Conservation (phyloP, 2,329 filamentous ascomycete species). For the Aspergillus sergii region DNA sequence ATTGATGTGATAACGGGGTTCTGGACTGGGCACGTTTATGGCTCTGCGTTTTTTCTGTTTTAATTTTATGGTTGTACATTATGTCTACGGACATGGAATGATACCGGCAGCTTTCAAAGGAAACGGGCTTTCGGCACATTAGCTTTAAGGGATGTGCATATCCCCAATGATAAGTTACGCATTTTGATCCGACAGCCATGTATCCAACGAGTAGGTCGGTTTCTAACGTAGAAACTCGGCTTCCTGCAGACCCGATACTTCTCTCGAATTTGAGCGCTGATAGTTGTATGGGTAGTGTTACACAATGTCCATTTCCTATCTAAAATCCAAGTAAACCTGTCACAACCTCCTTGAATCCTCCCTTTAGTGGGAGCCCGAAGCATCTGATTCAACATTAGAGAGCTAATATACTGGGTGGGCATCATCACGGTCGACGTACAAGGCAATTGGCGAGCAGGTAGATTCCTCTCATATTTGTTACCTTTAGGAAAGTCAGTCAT, state of each 20-base stretch:
- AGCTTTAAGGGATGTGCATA: background rate
- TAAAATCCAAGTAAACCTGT: background rate
- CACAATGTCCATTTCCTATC: background rate
- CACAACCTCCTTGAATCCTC: background rate
- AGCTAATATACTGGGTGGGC: background rate
- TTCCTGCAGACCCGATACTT: background rate
- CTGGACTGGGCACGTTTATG: conserved; percentile 62
- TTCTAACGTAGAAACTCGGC: background rate
- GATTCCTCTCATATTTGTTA: conserved; percentile 94
- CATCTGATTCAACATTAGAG: conserved; percentile 17
- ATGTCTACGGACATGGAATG: conserved; percentile 58
- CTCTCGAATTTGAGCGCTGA: background rate
- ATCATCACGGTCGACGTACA: conserved; percentile 60
- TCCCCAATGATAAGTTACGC: conserved; percentile 5
- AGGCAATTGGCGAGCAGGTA: conserved; percentile 76
- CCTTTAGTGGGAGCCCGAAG: conserved; percentile 11
- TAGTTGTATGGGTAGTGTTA: background rate
- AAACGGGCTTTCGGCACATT: conserved; percentile 24
- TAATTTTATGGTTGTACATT: conserved; percentile 62
- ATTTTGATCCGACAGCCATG: background rate
- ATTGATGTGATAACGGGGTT: conserved; percentile 74
- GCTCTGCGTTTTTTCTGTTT: conserved; percentile 52
- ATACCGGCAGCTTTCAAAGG: conserved; percentile 43
- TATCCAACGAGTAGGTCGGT: background rate
- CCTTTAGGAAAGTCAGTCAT: conserved; percentile 54